Base-by-base conservation (phyloP, 2,329 filamentous ascomycete genomes). In the Lasiodiplodia sp. region DNA sequence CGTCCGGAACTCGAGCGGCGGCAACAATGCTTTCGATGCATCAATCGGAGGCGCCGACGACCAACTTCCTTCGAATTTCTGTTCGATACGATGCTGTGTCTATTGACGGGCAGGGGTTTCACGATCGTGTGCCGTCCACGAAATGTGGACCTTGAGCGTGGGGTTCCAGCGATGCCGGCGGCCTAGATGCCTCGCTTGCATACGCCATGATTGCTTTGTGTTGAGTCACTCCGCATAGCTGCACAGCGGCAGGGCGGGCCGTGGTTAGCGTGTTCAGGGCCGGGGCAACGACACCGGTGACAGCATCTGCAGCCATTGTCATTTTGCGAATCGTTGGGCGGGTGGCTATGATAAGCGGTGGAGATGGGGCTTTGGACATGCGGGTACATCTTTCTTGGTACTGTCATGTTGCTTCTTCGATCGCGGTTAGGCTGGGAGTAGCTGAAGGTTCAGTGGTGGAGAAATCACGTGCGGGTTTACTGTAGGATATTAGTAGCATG, bases 401-500 rank as follows among this genome's bases (percentile, higher is more conserved):
- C 44, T 49, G 60, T 64, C 60, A 64, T 52, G n/a, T 44, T 68
- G 34, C 56, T 68, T 68, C 56, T 52, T 51, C 31, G 47, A 63
- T 63, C 14, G 66, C 16, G 47, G 47, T 23, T 51, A 68, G 66
- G 44, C 44, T n/a, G 44, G 44, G 44, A 44, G 49, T 62, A 56
- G 65, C 56, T 51, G 65, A 34, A 21, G 12, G 44, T 51, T 47
- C n/a, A 28, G n/a, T 49, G 55, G 65, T 21, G 44, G 40, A n/a
- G 37, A 21, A 28, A 34, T 68, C 56, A 55, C 66, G 66, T 68
- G 49, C 21, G 23, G 56, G 55, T 68, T 63, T 38, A 68, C 66
- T 63, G 47, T 53, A 49, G 51, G 57, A 63, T 44, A 63, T 68
- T 53, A 68, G 66, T 56, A 63, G 34, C 18, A 47, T 68, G 57